Percentiles rank a stretch among this genome's conserved stretches.
Evolutionary conservation across 768 basidiomycete genomes (phyloP).

Genomic region (Tulasnella sp.): DNA sequence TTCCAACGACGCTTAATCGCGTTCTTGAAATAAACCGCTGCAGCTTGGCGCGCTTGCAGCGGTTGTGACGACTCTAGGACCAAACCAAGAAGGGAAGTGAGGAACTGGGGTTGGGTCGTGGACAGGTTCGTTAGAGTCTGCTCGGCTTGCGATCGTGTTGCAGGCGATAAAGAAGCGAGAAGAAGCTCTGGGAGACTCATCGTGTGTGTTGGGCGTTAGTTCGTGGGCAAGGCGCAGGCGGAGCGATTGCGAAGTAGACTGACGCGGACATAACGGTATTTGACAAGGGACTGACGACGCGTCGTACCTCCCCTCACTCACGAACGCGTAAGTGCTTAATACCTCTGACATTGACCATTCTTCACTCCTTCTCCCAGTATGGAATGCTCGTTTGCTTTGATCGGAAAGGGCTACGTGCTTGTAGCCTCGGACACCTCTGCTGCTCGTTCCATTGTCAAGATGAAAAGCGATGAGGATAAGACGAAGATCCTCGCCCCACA

Average conservation of each 20-base stretch:
- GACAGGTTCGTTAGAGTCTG: slow-evolving; percentile 56
- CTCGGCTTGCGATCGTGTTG: slow-evolving; percentile 69
- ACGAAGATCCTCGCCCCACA: slow-evolving; percentile 84
- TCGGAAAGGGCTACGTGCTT: slow-evolving; percentile 87
- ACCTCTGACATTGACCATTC: not conserved
- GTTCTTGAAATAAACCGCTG: slow-evolving; percentile 87
- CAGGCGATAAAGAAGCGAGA: slow-evolving; percentile 54
- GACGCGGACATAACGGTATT: slow-evolving; percentile 11
- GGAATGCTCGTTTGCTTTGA: slow-evolving; percentile 86
- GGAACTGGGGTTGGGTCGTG: slow-evolving; percentile 55
- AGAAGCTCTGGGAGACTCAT: slow-evolving; percentile 45
- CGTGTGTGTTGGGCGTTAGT: not conserved
- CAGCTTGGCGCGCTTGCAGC: slow-evolving; percentile 65
- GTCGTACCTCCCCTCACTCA: slow-evolving; percentile 1
- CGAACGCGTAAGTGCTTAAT: not conserved
- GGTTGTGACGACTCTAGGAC: slow-evolving; percentile 55
- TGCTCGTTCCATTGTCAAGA: slow-evolving; percentile 87
- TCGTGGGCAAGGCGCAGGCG: not conserved
- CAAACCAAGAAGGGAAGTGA: slow-evolving; percentile 63
- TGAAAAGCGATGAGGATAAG: slow-evolving; percentile 96
- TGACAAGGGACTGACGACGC: slow-evolving; percentile 8
- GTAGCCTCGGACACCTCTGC: slow-evolving; percentile 85
- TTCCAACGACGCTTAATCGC: slow-evolving; percentile 70
- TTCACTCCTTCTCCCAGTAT: slow-evolving; percentile 31
- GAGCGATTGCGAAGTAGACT: not conserved